Base-by-base conservation (phyloP, 2,329 filamentous ascomycete genomes). In the Aphanoascus verrucosus region DNA sequence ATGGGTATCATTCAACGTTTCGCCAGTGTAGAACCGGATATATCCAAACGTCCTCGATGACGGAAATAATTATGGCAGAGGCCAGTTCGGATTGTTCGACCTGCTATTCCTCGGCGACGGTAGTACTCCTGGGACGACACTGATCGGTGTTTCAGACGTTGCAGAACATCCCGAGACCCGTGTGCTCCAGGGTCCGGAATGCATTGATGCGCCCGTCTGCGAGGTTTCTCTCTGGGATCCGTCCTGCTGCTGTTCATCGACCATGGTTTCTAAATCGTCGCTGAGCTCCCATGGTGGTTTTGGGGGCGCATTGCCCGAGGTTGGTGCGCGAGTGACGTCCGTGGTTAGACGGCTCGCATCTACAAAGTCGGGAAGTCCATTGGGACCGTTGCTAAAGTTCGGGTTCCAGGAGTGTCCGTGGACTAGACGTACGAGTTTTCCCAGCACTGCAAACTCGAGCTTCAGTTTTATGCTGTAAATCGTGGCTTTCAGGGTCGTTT, bases 391-490 rank as follows among this genome's bases (percentile, higher is more conserved):
- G 49, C 64, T 62, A 11, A 65, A 65, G n/a, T 69, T 67, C 5
- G 66, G 57, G 52, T 69, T 69, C 67, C 67, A 70, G 54, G 64
- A 60, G 42, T 69, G 68, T 19, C 62, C 61, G 54, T 64, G 66
- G 38, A 72, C 71, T 40, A 74, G 62, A 43, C 68, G 64, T 48
- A 74, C 66, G 19, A 74, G 61, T 62, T 73, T 71, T 20, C 71
- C 70, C 5, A 75, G 65, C 23, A 75, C 72, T 17, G 73, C 73
- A 57, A 75, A 75, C 58, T 75, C 73, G n/a, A 75, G 69, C 55
- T 75, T 75, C 46, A 75, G 60, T 59, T 75, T 75, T 64, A 75
- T 67, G 60, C 72, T 74, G 63, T 75, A 75, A 49, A 75, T 64
- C 44, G 69, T 67, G 28, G 70, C 70, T 60, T 75, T 75, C 49